A percentile compares a stretch with the other conserved stretches of the same genome.
Evolutionary conservation across 805 yeast species (phyloP).

Genomic region (Candida chauliodis): DNA sequence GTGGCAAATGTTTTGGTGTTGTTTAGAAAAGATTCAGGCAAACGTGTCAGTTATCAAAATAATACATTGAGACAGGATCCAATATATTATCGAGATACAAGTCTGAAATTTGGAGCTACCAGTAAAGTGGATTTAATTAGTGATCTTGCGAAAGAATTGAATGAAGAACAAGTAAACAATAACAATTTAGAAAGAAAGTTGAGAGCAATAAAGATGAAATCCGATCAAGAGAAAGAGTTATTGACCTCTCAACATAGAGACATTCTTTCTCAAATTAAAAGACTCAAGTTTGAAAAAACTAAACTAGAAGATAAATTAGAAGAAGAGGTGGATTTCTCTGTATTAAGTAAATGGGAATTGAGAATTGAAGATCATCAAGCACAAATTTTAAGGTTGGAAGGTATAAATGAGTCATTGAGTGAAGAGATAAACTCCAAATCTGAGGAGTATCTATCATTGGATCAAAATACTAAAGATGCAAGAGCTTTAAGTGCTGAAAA

Average conservation of each 20-base stretch:
- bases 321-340: slow-evolving; percentile 45
- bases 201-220: slow-evolving; percentile 1
- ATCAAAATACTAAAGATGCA: neutral
- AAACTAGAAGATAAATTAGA: slow-evolving; percentile 36
- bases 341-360: slow-evolving; percentile 30
- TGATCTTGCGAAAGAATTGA: slow-evolving; percentile 9
- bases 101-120: slow-evolving; percentile 26
- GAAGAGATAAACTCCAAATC: slow-evolving; percentile 16
- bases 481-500: neutral
- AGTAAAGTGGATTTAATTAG: slow-evolving; percentile 4
- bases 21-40: slow-evolving; percentile 42
- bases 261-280: neutral
- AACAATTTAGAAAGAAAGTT: slow-evolving; percentile 4
- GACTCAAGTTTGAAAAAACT: slow-evolving; percentile 12
- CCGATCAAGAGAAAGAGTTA: slow-evolving; percentile 6
- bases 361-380: slow-evolving; percentile 27
- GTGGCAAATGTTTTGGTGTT: slow-evolving; percentile 42
- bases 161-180: slow-evolving; percentile 2
- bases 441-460: neutral
- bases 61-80: slow-evolving; percentile 53
- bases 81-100: slow-evolving; percentile 36
- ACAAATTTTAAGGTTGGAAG: slow-evolving; percentile 24
- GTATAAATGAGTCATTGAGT: slow-evolving; percentile 25
- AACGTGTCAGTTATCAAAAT: slow-evolving; percentile 33
- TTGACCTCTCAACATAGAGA: slow-evolving; percentile 6